These are phyloP conservation scores for Trebouxia gelatinosa DNA, from an alignment of 163 green algal genomes.

Conservation along the genomic window DNA sequence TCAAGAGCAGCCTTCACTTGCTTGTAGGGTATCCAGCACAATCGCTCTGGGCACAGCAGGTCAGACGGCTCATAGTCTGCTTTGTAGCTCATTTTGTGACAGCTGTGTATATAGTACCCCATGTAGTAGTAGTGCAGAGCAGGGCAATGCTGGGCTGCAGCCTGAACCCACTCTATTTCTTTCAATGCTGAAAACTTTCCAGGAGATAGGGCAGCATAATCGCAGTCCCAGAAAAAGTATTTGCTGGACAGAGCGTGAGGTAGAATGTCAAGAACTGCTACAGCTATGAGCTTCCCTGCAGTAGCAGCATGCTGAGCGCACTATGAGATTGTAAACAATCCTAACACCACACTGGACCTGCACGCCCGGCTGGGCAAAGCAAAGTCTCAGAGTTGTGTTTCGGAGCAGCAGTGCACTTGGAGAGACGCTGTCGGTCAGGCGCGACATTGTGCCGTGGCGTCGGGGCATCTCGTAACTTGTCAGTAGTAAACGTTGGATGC, in stretches of 20 bases:
- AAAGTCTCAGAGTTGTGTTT: too few relatives aligned
- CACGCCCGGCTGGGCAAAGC: too few relatives aligned
- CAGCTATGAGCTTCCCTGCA: constrained; percentile 79
- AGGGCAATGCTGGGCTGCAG: constrained; percentile 32
- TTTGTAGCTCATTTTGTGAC: constrained; percentile 43
- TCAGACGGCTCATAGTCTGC: constrained; percentile 83
- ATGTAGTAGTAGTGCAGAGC: constrained; percentile 90
- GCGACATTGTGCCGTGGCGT: too few relatives aligned
- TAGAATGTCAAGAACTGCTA: constrained; percentile 62
- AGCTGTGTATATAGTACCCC: constrained; percentile 93
- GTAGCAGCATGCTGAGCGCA: not conserved
- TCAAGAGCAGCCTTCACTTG: constrained; percentile 16
- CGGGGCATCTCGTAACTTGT: too few relatives aligned
- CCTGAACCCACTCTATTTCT: constrained; percentile 84
- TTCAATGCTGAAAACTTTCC: constrained; percentile 68
- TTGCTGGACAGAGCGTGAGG: constrained; percentile 75
- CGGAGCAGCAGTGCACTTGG: too few relatives aligned
- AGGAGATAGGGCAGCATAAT: constrained; percentile 61
- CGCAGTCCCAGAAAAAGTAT: constrained; percentile 96
- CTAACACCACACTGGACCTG: too few relatives aligned
- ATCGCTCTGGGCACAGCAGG: constrained; percentile 77
- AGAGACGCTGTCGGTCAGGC: too few relatives aligned
- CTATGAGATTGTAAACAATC: too few relatives aligned
- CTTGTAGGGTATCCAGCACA: constrained; percentile 37
- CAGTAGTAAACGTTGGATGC: too few relatives aligned